Evolutionary conservation across 2,329 filamentous ascomycete species (phyloP).

Genomic region (Epichloe coenophiala): DNA sequence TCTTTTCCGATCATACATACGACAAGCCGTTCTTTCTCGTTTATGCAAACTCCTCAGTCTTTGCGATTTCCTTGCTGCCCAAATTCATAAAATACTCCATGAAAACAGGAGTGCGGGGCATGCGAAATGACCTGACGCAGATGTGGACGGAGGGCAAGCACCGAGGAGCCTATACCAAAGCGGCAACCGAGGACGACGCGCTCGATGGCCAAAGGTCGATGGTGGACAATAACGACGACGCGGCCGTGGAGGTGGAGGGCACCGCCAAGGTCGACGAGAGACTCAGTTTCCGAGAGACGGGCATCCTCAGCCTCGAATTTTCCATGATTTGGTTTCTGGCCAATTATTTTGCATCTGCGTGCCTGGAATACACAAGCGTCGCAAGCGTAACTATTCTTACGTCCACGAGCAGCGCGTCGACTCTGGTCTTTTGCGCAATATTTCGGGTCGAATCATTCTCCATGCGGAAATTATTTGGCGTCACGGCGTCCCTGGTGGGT

Average conservation of each 20-base stretch:
- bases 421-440: conserved; percentile 68
- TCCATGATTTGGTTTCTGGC: conserved; percentile 79
- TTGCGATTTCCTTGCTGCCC: conserved; percentile 69
- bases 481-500: conserved; percentile 68
- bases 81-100: conserved; percentile 32
- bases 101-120: conserved; percentile 27
- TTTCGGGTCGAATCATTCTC: conserved; percentile 75
- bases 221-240: conserved; percentile 26
- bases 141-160: conserved; percentile 31
- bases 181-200: conserved; percentile 21
- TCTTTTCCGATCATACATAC: conserved; percentile 88
- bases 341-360: conserved; percentile 88
- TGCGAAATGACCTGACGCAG: conserved; percentile 24
- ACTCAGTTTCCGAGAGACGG: conserved; percentile 59
- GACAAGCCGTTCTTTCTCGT: conserved; percentile 95
- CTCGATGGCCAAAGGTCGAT: conserved; percentile 30
- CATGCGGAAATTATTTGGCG: conserved; percentile 66
- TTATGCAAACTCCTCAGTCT: conserved; percentile 82
- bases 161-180: conserved; percentile 12
- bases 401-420: conserved; percentile 87
- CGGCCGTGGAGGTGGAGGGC: conserved; percentile 11
- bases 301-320: conserved; percentile 72
- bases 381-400: conserved; percentile 84
- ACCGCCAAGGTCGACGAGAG: conserved; percentile 18
- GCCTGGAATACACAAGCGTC: conserved; percentile 86